Conservation (phyloP, 148 eudicot genomes). For the Dianthus caryophyllus region DNA sequence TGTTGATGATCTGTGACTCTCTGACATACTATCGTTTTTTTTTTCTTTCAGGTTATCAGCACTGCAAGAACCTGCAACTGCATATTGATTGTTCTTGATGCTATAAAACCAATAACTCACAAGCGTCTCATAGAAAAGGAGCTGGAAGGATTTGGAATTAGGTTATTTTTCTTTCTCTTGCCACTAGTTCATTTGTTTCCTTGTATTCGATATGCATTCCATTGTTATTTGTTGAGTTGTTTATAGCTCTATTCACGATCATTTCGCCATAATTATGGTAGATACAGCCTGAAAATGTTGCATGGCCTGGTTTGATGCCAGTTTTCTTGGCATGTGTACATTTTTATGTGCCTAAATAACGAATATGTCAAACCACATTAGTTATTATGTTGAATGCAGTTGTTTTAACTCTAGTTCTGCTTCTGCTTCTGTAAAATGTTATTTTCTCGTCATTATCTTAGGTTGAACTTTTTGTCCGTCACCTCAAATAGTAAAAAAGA, state of each 20-base stretch:
- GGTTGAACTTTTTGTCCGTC: background rate
- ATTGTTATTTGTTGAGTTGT: background rate
- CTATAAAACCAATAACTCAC: constrained; percentile 98
- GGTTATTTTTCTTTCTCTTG: constrained; percentile 39
- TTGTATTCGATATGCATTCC: background rate
- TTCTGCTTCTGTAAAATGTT: background rate
- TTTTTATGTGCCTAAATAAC: background rate
- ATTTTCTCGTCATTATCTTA: background rate
- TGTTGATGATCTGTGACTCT: background rate
- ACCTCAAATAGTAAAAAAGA: background rate
- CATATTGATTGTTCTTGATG: constrained; percentile 94
- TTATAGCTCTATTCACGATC: background rate
- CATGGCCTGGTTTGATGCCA: background rate
- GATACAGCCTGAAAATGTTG: background rate
- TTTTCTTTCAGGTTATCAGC: constrained; percentile 81
- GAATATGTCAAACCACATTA: background rate
- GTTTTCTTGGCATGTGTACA: background rate
- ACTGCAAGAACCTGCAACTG: constrained; percentile 97
- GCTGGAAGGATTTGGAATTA: constrained; percentile 99
- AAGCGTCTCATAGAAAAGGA: constrained; percentile 97
- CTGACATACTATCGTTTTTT: too few relatives aligned
- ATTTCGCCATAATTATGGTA: background rate
- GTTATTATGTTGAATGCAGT: background rate
- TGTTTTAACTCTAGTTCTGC: background rate
- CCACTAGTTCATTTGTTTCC: background rate